Percentiles rank a stretch among this genome's conserved stretches.
phyloP scores from a whole-genome alignment of 306 rosid species.

The Abrus pulchellus region DNA sequence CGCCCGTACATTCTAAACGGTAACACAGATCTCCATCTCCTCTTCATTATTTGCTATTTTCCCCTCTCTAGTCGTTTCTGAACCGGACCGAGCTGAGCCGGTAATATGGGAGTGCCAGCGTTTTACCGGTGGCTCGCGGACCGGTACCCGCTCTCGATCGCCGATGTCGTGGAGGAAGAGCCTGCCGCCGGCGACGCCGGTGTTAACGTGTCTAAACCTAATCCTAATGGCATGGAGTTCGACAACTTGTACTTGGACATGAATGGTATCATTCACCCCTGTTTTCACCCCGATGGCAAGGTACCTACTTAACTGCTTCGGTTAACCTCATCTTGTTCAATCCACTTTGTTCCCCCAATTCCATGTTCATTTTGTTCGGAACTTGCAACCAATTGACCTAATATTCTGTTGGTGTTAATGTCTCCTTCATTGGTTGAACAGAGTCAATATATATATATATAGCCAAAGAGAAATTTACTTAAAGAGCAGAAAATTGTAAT shows the following conservation, averaged over 20 bases:
- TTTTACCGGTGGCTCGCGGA: slow-evolving; percentile 99
- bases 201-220: slow-evolving; percentile 78
- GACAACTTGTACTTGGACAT: slow-evolving; percentile 92
- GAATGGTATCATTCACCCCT: slow-evolving; percentile 96
- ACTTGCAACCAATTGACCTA: not conserved
- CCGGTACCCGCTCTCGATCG: slow-evolving; percentile 85
- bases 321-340: not conserved
- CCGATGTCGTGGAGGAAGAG: slow-evolving; percentile 83
- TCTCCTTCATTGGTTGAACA: slow-evolving; percentile 30
- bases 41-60: not conserved
- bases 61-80: slow-evolving; percentile 4
- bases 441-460: not conserved
- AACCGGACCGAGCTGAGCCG: slow-evolving; percentile 57
- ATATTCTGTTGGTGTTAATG: not conserved
- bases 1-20: slow-evolving; percentile 49
- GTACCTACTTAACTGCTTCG: slow-evolving; percentile 50
- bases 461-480: slow-evolving; percentile 13
- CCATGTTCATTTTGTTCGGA: not conserved
- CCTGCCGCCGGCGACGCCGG: slow-evolving; percentile 51
- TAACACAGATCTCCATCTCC: slow-evolving; percentile 54
- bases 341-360: not conserved
- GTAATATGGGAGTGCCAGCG: slow-evolving; percentile 92
- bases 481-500: not conserved
- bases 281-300: slow-evolving; percentile 97
- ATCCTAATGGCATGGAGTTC: slow-evolving; percentile 93